A percentile compares a stretch with the other conserved stretches of the same genome.
Evolutionary conservation across 1,284 basidiomycete genomes (phyloP).

Genomic region (Sanguinoderma infundibulare): DNA sequence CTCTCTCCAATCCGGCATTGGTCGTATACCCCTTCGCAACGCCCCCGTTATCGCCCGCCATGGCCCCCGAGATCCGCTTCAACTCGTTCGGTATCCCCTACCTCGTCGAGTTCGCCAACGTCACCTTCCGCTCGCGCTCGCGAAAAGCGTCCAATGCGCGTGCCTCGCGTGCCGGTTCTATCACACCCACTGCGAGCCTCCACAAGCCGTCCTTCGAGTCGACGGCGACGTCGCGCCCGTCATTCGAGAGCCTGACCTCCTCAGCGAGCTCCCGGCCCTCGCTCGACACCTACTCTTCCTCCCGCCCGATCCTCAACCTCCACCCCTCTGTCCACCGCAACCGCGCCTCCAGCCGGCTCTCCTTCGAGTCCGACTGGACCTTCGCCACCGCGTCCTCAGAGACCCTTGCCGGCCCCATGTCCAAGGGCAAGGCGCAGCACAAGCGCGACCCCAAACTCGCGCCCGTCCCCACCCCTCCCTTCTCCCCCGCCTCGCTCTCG

Average conservation of each 20-base stretch:
- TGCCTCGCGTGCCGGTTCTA: background rate
- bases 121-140: constrained; percentile 40
- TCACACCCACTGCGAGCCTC: constrained; percentile 1
- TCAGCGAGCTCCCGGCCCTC: constrained; percentile 16
- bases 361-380: constrained; percentile 25
- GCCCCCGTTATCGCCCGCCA: constrained; percentile 8
- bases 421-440: constrained; percentile 3
- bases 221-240: too few relatives aligned
- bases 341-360: constrained; percentile 5
- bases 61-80: constrained; percentile 44
- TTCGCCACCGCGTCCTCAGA: constrained; percentile 32
- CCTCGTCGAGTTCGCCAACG: constrained; percentile 48
- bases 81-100: constrained; percentile 46
- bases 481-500: constrained; percentile 1
- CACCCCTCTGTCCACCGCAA: constrained; percentile 5
- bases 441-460: background rate
- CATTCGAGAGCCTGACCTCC: background rate
- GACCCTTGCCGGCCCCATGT: constrained; percentile 24
- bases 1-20: constrained; percentile 31
- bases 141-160: background rate
- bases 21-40: constrained; percentile 6
- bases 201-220: constrained; percentile 5
- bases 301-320: constrained; percentile 2
- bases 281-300: constrained; percentile 3
- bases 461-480: constrained; percentile 2